phyloP scores from a whole-genome alignment of 441 rosid genomes.

The Croton laevigatus region DNA sequence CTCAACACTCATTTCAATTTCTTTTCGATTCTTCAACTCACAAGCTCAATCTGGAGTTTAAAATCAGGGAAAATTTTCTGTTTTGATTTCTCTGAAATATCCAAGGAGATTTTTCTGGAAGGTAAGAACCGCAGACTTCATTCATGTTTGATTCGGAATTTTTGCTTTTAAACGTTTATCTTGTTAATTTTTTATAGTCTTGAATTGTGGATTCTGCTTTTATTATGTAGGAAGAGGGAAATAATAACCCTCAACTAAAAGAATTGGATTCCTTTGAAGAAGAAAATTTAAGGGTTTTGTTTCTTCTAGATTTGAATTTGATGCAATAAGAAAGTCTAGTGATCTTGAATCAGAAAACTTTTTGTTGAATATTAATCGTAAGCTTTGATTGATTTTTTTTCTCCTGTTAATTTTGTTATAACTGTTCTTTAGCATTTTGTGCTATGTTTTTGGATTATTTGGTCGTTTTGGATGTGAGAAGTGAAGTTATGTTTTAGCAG shows the following conservation, averaged over 20 bases:
- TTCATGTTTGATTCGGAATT: constrained; percentile 11
- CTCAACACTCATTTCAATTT: background rate
- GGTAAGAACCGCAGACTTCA: constrained; percentile 28
- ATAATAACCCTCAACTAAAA: background rate
- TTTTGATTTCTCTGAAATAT: constrained; percentile 14
- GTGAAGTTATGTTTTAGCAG: background rate
- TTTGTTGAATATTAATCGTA: constrained; percentile 3
- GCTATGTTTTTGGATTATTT: background rate
- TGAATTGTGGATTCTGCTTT: constrained; percentile 14
- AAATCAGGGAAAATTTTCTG: constrained; percentile 7
- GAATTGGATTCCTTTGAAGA: background rate
- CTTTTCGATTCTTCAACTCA: background rate
- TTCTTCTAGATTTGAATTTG: background rate
- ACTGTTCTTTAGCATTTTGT: background rate
- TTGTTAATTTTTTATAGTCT: background rate
- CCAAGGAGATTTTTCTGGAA: constrained; percentile 1
- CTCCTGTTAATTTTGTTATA: background rate
- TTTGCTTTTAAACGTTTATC: background rate
- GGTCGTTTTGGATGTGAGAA: background rate
- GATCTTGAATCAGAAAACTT: constrained; percentile 11
- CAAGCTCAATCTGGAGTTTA: constrained; percentile 17
- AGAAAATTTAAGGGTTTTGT: constrained; percentile 6
- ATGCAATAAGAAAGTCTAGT: background rate
- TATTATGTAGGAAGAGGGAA: constrained; percentile 10
- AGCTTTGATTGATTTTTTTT: constrained; percentile 5